Evolutionary conservation across 208 protist genomes (phyloP).

Genomic region (Crithidia brevicula): DNA sequence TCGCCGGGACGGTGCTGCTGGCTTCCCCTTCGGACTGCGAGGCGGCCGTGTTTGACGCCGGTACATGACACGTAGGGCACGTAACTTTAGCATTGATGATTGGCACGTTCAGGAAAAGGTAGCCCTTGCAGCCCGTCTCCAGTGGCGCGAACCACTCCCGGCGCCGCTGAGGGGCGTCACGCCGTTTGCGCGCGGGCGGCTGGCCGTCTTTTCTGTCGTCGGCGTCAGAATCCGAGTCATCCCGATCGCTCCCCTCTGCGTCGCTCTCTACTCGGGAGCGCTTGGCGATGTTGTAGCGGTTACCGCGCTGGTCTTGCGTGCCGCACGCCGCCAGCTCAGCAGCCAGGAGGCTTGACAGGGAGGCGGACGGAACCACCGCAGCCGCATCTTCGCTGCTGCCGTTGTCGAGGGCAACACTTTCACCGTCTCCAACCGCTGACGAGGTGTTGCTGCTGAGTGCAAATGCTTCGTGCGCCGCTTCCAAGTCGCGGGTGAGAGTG

Average conservation of each 20-base stretch:
- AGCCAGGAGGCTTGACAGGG: constrained; percentile 35
- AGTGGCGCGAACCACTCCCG: constrained; percentile 53
- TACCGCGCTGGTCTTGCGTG: constrained; percentile 15
- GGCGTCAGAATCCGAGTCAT: constrained; percentile 4
- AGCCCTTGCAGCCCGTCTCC: constrained; percentile 73
- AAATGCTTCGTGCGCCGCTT: constrained; percentile 30
- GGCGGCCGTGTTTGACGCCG: not conserved
- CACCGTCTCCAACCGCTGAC: not conserved
- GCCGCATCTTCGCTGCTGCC: constrained; percentile 10
- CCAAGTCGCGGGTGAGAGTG: constrained; percentile 60
- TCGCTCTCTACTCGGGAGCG: constrained; percentile 8
- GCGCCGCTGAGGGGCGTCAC: constrained; percentile 22
- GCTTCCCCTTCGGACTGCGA: not conserved
- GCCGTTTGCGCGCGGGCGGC: not conserved
- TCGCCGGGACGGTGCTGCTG: not conserved
- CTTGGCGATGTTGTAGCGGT: constrained; percentile 31
- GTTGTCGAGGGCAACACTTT: not conserved
- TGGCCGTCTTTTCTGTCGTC: constrained; percentile 21
- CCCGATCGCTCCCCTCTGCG: not conserved
- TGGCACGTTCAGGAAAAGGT: constrained; percentile 67
- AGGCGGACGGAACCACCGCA: constrained; percentile 19
- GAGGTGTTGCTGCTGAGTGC: not conserved
- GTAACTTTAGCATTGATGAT: constrained; percentile 29
- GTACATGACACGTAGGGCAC: constrained; percentile 36
- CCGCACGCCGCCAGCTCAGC: constrained; percentile 34